A percentile compares a stretch with the other conserved stretches of the same genome.
Evolutionary conservation across 1,139 yeast genomes (phyloP).

Genomic region (Diutina pseudorugosa): DNA sequence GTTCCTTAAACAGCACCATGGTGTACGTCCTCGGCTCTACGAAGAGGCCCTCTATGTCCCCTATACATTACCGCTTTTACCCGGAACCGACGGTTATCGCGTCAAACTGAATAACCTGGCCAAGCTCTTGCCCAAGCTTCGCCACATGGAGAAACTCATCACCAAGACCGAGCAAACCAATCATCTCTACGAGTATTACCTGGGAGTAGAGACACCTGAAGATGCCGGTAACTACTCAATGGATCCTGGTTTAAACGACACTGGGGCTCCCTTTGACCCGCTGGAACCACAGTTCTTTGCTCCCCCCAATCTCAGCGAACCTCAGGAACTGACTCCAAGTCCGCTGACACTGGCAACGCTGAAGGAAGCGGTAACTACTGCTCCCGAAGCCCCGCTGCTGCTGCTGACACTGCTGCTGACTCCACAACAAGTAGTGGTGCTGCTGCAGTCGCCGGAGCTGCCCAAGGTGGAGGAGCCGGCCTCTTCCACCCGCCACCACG

Average conservation of each 20-base stretch:
- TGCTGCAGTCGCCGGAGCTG: background rate
- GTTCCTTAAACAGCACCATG: constrained; percentile 58
- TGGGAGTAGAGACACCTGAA: constrained; percentile 66
- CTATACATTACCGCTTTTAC: constrained; percentile 73
- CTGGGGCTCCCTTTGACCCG: constrained; percentile 30
- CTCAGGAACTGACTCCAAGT: background rate
- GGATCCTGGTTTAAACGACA: constrained; percentile 32
- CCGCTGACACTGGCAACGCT: background rate
- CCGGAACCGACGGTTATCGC: constrained; percentile 78
- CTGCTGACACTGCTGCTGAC: background rate
- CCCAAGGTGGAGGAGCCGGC: constrained; percentile 1
- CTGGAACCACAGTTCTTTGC: constrained; percentile 40
- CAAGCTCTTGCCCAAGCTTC: constrained; percentile 48
- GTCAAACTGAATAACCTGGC: constrained; percentile 70
- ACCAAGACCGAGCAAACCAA: constrained; percentile 76
- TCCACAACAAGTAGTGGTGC: constrained; percentile 11
- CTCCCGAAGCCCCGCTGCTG: background rate
- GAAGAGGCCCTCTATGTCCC: constrained; percentile 91
- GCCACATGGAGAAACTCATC: constrained; percentile 62
- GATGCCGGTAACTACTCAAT: constrained; percentile 46
- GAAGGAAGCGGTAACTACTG: background rate
- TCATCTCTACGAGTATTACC: constrained; percentile 82
- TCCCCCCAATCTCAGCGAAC: constrained; percentile 15
- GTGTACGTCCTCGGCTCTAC: constrained; percentile 73
- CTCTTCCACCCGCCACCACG: constrained; percentile 46